Percentiles rank a stretch among this genome's conserved stretches.
phyloP scores from a whole-genome alignment of 768 basidiomycete genomes.

The Piloderma croceum region DNA sequence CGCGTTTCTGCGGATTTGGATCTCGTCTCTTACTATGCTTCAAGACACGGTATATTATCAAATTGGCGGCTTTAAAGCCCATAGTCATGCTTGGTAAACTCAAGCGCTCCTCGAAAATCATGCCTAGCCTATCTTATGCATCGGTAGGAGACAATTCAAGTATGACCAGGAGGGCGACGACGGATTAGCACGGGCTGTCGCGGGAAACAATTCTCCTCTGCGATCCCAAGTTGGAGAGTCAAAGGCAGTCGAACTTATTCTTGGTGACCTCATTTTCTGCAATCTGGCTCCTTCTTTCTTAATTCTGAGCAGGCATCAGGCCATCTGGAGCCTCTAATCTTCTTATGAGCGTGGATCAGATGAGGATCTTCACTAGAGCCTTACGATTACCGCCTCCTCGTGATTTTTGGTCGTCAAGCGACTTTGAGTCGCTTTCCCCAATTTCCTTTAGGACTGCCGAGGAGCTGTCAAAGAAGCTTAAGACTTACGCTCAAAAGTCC shows the following conservation, averaged over 20 bases:
- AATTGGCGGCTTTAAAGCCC: too few species aligned
- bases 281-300: too few species aligned
- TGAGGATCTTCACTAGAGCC: slow-evolving; percentile 15
- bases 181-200: slow-evolving; percentile 25
- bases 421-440: slow-evolving; percentile 45
- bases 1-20: too few species aligned
- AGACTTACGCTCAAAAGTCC: slow-evolving; percentile 32
- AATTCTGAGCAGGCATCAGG: slow-evolving; percentile 44
- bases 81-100: too few species aligned
- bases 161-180: slow-evolving; percentile 40
- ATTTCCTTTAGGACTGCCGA: slow-evolving; percentile 32
- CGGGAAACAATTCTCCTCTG: slow-evolving; percentile 25
- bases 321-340: slow-evolving; percentile 40
- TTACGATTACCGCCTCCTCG: slow-evolving; percentile 9
- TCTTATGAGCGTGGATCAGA: slow-evolving; percentile 33
- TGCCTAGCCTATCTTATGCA: too few species aligned
- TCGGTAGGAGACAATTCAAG: too few species aligned
- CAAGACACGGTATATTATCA: too few species aligned
- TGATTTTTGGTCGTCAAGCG: slow-evolving; percentile 10
- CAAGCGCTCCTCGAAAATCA: too few species aligned
- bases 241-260: slow-evolving; percentile 37
- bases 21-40: too few species aligned
- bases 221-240: slow-evolving; percentile 15
- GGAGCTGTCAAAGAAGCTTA: slow-evolving; percentile 34
- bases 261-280: too few species aligned